These are phyloP conservation scores for Xylariaceae sp. DNA, from an alignment of 2,329 filamentous ascomycete species.

Conservation along the genomic window DNA sequence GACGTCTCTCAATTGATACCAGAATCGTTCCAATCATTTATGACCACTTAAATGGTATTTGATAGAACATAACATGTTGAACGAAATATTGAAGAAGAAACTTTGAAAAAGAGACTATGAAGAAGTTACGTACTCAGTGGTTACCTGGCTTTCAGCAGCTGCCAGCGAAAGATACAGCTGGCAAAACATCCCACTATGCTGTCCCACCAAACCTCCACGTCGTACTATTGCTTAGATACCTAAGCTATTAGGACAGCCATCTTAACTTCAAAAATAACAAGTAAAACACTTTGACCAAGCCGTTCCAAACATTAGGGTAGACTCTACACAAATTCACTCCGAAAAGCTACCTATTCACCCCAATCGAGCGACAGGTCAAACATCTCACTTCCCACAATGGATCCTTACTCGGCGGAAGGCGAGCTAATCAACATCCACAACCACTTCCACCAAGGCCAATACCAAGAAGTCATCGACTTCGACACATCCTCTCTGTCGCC, in stretches of 20 bases:
- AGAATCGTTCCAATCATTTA: too few relatives aligned
- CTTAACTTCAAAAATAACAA: not conserved
- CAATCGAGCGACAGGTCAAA: not conserved
- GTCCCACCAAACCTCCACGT: conserved; percentile 7
- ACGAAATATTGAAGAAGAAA: too few relatives aligned
- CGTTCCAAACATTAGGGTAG: not conserved
- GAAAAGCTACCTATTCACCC: not conserved
- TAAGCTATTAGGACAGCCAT: not conserved
- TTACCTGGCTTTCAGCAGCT: too few relatives aligned
- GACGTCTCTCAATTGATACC: too few relatives aligned
- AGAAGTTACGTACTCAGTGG: too few relatives aligned
- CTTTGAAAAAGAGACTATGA: not conserved
- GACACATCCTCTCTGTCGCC: conserved; percentile 74
- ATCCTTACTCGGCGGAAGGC: conserved; percentile 67
- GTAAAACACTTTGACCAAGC: not conserved
- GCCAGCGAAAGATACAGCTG: too few relatives aligned
- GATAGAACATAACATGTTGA: too few relatives aligned
- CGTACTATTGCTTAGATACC: not conserved
- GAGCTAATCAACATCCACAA: conserved; percentile 70
- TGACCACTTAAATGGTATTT: too few relatives aligned
- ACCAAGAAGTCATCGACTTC: conserved; percentile 80
- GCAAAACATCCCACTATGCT: not conserved
- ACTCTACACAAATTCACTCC: not conserved
- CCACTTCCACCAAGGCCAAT: conserved; percentile 76
- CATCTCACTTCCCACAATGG: conserved; percentile 44